Percentiles rank a stretch among this genome's conserved stretches.
Evolutionary conservation across 345 rosid genomes (phyloP).

Genomic region (Melaleuca quinquenervia): DNA sequence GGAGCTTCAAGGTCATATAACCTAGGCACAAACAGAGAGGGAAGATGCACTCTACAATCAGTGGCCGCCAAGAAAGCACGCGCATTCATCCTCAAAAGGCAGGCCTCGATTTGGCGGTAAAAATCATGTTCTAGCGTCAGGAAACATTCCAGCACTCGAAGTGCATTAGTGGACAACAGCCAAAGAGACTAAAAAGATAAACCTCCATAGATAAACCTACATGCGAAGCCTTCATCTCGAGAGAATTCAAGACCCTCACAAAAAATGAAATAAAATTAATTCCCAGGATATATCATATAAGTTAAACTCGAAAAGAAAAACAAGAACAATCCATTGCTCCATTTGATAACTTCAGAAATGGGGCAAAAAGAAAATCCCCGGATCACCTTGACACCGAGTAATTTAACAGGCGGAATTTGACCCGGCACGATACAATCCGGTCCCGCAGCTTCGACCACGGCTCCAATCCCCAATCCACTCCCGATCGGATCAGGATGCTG

Average conservation of each 20-base stretch:
- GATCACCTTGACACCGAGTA: conserved; percentile 76
- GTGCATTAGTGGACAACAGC: background rate
- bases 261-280: background rate
- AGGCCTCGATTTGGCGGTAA: background rate
- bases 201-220: background rate
- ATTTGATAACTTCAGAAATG: background rate
- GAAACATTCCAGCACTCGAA: background rate
- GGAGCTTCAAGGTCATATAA: background rate
- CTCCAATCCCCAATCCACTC: conserved; percentile 62
- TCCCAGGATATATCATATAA: background rate
- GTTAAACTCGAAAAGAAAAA: background rate
- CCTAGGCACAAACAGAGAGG: background rate
- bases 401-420: conserved; percentile 53
- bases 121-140: background rate
- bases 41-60: background rate
- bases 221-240: background rate
- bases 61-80: accelerated
- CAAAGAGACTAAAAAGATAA: background rate
- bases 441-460: conserved; percentile 78
- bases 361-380: background rate
- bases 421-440: conserved; percentile 89
- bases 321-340: background rate
- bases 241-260: background rate
- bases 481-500: conserved; percentile 80
- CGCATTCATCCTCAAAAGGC: background rate